Conservation (phyloP, 805 yeast species). For the Saturnispora diversa region DNA sequence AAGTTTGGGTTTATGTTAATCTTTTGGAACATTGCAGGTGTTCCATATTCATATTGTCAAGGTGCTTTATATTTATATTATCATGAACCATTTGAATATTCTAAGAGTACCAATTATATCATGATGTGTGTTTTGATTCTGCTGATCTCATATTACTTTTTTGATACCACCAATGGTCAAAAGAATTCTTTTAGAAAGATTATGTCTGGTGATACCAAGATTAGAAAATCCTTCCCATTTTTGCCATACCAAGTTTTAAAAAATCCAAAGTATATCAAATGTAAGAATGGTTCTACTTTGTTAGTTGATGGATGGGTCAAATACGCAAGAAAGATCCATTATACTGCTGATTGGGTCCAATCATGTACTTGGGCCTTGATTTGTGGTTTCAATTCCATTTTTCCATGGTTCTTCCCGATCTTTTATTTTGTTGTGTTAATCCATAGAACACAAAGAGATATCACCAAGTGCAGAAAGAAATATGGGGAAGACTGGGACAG, state of each 20-base stretch:
- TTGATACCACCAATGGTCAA: slow-evolving; percentile 92
- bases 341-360: slow-evolving; percentile 90
- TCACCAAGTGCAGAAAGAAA: slow-evolving; percentile 72
- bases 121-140: slow-evolving; percentile 47
- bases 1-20: slow-evolving; percentile 98
- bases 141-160: slow-evolving; percentile 75
- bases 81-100: slow-evolving; percentile 79
- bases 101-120: slow-evolving; percentile 60
- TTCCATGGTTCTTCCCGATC: slow-evolving; percentile 94
- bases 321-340: slow-evolving; percentile 89
- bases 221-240: slow-evolving; percentile 89
- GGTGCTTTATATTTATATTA: slow-evolving; percentile 76
- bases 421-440: slow-evolving; percentile 81
- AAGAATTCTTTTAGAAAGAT: slow-evolving; percentile 84
- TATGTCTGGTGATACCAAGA: slow-evolving; percentile 67
- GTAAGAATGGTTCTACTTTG: slow-evolving; percentile 76
- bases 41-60: slow-evolving; percentile 96
- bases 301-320: slow-evolving; percentile 92
- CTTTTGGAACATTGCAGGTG: slow-evolving; percentile 99
- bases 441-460: slow-evolving; percentile 87
- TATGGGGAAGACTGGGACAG: slow-evolving; percentile 93
- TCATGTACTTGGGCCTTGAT: slow-evolving; percentile 85
- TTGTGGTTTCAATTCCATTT: slow-evolving; percentile 80
- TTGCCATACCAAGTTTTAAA: slow-evolving; percentile 76
- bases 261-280: slow-evolving; percentile 77